Evolutionary conservation across 73 alveolate genomes (phyloP).

Genomic region (Symbiodinium pilosum): DNA sequence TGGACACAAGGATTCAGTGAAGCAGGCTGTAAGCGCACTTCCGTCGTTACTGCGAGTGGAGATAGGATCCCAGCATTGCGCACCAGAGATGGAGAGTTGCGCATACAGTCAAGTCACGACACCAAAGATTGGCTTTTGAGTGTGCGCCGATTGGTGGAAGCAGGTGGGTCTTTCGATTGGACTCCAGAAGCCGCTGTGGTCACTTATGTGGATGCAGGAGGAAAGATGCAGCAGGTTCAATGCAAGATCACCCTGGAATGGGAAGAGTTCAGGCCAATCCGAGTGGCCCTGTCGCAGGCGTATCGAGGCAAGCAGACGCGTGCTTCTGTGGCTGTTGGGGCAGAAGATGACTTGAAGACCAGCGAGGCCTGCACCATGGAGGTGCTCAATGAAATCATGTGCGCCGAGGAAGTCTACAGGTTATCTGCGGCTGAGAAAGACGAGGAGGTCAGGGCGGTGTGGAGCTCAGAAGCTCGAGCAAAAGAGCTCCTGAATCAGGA

Average conservation of each 20-base stretch:
- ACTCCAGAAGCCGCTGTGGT: neutral
- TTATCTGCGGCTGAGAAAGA: neutral
- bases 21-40: neutral
- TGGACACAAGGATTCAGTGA: neutral
- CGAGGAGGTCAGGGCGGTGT: neutral
- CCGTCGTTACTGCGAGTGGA: neutral
- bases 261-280: neutral
- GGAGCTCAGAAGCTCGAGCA: neutral
- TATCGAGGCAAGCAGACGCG: neutral
- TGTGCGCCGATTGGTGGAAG: neutral
- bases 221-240: neutral
- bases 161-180: neutral
- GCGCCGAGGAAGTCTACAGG: neutral
- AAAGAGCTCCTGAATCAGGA: neutral
- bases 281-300: neutral
- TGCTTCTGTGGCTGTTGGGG: neutral
- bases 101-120: neutral
- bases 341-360: neutral
- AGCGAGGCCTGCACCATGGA: neutral
- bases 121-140: neutral
- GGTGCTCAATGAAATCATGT: neutral
- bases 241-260: neutral
- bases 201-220: neutral
- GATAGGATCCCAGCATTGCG: neutral
- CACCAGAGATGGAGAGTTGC: neutral